A percentile compares a stretch with the other conserved stretches of the same genome.
These are phyloP conservation scores for Ramalina intermedia DNA, from an alignment of 495 filamentous ascomycete species.

Conservation along the genomic window DNA sequence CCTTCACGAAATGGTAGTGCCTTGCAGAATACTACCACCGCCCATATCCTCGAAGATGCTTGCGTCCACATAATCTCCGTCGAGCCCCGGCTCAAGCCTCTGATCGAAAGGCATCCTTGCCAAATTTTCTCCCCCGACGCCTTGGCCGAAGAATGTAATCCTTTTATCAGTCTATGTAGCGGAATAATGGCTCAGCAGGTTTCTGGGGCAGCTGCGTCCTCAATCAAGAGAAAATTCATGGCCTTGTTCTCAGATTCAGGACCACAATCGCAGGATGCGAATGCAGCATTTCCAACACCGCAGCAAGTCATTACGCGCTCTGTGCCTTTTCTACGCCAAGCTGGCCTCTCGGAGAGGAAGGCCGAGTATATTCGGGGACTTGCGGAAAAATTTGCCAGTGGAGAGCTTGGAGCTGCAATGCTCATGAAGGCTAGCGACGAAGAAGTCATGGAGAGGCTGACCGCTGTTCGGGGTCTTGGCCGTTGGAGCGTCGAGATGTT, in stretches of 20 bases:
- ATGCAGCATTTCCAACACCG: constrained; percentile 55
- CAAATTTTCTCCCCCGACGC: constrained; percentile 67
- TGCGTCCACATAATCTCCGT: constrained; percentile 60
- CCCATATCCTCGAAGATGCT: constrained; percentile 62
- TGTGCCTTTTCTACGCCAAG: constrained; percentile 56
- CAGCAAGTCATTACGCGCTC: constrained; percentile 45
- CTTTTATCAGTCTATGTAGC: constrained; percentile 66
- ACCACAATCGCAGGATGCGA: constrained; percentile 8
- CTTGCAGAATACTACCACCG: constrained; percentile 46
- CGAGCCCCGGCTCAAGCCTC: constrained; percentile 55
- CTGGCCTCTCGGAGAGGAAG: constrained; percentile 80
- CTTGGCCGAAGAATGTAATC: constrained; percentile 69
- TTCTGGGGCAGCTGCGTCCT: constrained; percentile 74
- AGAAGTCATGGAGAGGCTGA: constrained; percentile 62
- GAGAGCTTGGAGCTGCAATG: constrained; percentile 61
- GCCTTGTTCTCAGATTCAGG: constrained; percentile 44
- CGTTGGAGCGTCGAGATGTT: constrained; percentile 97
- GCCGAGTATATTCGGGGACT: constrained; percentile 86
- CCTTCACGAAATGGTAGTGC: constrained; percentile 41
- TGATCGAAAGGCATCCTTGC: constrained; percentile 67
- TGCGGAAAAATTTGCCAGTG: constrained; percentile 60
- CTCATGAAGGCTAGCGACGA: constrained; percentile 68
- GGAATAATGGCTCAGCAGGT: constrained; percentile 96
- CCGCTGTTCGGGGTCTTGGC: constrained; percentile 70
- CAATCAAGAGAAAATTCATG: constrained; percentile 77